Conservation (phyloP, 177 flowering plant species). For the Tripterygium wilfordii region DNA sequence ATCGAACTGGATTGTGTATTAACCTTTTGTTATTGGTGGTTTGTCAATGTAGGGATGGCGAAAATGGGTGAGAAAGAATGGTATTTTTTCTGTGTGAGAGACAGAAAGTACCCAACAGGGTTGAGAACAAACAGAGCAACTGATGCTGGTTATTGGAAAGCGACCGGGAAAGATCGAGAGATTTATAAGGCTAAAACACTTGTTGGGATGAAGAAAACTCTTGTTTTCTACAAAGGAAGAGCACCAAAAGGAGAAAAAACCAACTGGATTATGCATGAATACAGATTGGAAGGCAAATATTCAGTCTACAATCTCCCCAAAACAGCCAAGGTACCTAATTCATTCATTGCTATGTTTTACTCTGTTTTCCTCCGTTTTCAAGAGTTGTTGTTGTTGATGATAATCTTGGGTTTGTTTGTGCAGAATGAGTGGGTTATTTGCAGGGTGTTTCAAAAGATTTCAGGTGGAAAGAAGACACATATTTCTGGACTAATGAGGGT, state of each 20-base stretch:
- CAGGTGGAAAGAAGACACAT: constrained; percentile 26
- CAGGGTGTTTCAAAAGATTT: constrained; percentile 34
- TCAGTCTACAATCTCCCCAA: constrained; percentile 25
- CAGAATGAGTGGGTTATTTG: constrained; percentile 52
- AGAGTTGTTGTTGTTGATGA: too few relatives aligned
- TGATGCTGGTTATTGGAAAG: constrained; percentile 67
- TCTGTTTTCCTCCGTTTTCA: constrained; percentile 7
- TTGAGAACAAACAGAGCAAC: constrained; percentile 62
- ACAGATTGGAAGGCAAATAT: constrained; percentile 31
- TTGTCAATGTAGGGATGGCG: constrained; percentile 41
- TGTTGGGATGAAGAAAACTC: constrained; percentile 56
- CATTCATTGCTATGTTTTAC: constrained; percentile 1
- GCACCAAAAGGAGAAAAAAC: constrained; percentile 47
- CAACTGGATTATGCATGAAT: constrained; percentile 60
- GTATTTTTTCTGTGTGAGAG: constrained; percentile 63
- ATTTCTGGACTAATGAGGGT: constrained; percentile 21
- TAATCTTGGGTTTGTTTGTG: too few relatives aligned
- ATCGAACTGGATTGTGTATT: neutral
- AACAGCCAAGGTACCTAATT: constrained; percentile 30
- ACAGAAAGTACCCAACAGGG: constrained; percentile 65
- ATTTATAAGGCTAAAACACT: constrained; percentile 34
- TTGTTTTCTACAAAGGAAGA: constrained; percentile 49
- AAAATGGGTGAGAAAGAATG: constrained; percentile 70
- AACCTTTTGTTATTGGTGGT: constrained; percentile 1
- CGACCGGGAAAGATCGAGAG: constrained; percentile 67